Conservation (phyloP, 345 rosid species). For the Sisymbrium altissimum region DNA sequence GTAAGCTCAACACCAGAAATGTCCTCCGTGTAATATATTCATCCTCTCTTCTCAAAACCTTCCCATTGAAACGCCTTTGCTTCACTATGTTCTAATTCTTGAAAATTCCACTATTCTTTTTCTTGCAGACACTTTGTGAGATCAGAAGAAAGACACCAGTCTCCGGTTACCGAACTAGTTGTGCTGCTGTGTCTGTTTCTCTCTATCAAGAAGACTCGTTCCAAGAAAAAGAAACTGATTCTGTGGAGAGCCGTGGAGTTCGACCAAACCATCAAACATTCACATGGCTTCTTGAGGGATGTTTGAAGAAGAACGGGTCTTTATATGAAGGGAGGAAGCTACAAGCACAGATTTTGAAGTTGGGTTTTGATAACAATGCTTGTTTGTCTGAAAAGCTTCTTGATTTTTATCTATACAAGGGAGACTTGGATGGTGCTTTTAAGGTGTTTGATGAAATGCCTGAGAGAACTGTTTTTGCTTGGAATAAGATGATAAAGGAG, state of each 20-base stretch:
- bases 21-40: conserved; percentile 30
- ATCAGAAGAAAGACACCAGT: conserved; percentile 27
- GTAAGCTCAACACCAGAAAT: conserved; percentile 28
- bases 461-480: conserved; percentile 40
- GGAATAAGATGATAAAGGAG: conserved; percentile 54
- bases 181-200: conserved; percentile 25
- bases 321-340: conserved; percentile 47
- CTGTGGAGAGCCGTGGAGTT: conserved; percentile 40
- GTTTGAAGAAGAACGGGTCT: conserved; percentile 44
- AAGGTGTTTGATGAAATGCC: conserved; percentile 74
- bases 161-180: conserved; percentile 27
- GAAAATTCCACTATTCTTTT: neutral
- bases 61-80: neutral
- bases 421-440: conserved; percentile 43
- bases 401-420: conserved; percentile 41
- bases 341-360: conserved; percentile 56
- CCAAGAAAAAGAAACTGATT: conserved; percentile 31
- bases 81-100: neutral
- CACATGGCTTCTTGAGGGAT: conserved; percentile 51
- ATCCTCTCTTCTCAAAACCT: neutral
- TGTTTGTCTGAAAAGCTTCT: conserved; percentile 44
- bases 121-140: conserved; percentile 36
- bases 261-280: conserved; percentile 52
- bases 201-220: conserved; percentile 33
- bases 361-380: conserved; percentile 47